Evolutionary conservation across 371 early-diverging fungal genomes (phyloP), one percentile per base, ranked within the genome.

Genomic region (Saksenaea vasiformis): DNA sequence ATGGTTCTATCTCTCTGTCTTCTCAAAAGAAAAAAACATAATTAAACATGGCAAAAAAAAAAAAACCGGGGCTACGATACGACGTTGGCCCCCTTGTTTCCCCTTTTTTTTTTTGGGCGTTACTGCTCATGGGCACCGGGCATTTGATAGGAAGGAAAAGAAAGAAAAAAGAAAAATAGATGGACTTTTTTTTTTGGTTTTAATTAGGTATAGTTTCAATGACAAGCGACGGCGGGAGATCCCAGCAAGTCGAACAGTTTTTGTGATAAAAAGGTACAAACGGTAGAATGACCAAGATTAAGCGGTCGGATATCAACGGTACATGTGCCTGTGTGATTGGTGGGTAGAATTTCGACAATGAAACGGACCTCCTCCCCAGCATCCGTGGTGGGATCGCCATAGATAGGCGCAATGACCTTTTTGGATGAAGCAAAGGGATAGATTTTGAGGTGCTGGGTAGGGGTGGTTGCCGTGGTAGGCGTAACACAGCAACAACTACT

Each of bases 371-470:
- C 90, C 37, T 86, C 90, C 19, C 87, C 87, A 10, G 84, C 67
- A 64, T 93, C 93, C 55, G 91, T 89, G 11, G 85, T 76, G 8
- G 89, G 81, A 41, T 95, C 91, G 55, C 96, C 98, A 67, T 96
- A 96, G 67, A 92, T 89, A 8, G 96, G 93, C 28, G 76, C 79
- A 3, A 66, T 68, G 19, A 22, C 22, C 10, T 47, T 47, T 22
- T 22, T n/a, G 51, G 51, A 22, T 47, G 47, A 22, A 3, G 51
- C 10, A 10, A 22, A 26, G 10, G 51, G 22, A 5, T 24, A 47
- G 17, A 10, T 10, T 22, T 47, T 10, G 51, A 22, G 17, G 51
- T 22, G 51, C 11, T 22, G 26, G 51, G 22, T 22, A 19, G 51
- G 27, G 51, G 27, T 47, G 22, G 22, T 47, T n/a, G 51, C 11